phyloP scores from a whole-genome alignment of 371 early-diverging fungal genomes.

The Sanchytrium tribonematis region DNA sequence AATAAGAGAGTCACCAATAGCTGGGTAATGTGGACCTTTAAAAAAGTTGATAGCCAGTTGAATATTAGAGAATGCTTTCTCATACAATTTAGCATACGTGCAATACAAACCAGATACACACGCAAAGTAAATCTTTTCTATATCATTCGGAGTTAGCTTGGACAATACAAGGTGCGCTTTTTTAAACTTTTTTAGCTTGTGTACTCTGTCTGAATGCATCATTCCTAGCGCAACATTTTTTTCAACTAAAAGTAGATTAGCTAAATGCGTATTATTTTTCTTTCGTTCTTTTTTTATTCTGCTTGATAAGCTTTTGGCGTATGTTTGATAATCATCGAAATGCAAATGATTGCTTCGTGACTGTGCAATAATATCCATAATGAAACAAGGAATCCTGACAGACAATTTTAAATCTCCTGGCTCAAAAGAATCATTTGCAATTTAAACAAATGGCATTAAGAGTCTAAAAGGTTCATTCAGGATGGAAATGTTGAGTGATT shows the following conservation, averaged over 20 bases:
- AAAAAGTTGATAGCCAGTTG: background rate
- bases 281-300: background rate
- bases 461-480: no score
- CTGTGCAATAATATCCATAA: background rate
- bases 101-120: background rate
- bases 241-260: background rate
- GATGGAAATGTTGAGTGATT: no score
- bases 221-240: background rate
- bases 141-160: background rate
- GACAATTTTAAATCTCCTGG: no score
- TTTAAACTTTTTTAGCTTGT: background rate
- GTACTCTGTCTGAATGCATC: background rate
- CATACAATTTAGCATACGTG: background rate
- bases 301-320: background rate
- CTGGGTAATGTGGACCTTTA: background rate
- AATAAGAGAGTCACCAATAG: background rate
- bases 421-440: no score
- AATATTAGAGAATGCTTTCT: background rate
- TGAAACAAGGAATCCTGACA: no score
- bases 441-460: no score
- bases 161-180: background rate
- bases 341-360: background rate
- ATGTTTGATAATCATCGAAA: background rate
- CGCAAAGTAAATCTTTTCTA: background rate
- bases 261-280: background rate